Conservation (phyloP, 2,329 filamentous ascomycete species). For the Tolypocladium guangdongense region DNA sequence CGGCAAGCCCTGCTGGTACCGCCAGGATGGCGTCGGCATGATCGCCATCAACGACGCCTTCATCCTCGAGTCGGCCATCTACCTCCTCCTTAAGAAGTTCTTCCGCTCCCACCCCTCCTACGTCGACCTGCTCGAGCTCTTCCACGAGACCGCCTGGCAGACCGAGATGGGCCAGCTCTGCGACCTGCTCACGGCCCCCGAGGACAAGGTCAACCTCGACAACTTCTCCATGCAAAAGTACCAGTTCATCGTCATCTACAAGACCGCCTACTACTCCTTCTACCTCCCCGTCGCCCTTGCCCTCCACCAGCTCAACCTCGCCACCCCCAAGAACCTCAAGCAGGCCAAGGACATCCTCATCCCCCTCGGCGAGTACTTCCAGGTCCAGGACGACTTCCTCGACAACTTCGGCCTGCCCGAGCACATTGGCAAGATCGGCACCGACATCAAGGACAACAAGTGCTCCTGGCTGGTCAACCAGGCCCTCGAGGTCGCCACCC, state of each 20-base stretch:
- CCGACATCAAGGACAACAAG: constrained; percentile 99
- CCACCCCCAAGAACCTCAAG: constrained; percentile 80
- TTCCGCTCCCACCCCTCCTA: constrained; percentile 84
- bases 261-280: constrained; percentile 99
- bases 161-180: constrained; percentile 93
- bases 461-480: constrained; percentile 98
- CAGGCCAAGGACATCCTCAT: constrained; percentile 87
- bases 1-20: constrained; percentile 94
- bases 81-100: constrained; percentile 82
- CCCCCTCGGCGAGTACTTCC: constrained; percentile 97
- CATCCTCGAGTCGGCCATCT: constrained; percentile 87
- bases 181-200: constrained; percentile 89
- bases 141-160: constrained; percentile 89
- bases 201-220: constrained; percentile 83
- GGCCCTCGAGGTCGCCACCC: constrained; percentile 67
- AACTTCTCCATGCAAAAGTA: constrained; percentile 96
- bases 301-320: constrained; percentile 73
- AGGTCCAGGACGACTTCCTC: constrained; percentile 97
- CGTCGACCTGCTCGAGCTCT: constrained; percentile 85
- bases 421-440: constrained; percentile 95
- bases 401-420: constrained; percentile 93
- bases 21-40: constrained; percentile 79
- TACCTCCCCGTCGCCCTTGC: constrained; percentile 93
- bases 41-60: constrained; percentile 98
- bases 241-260: constrained; percentile 97